Percentiles rank a stretch among this genome's conserved stretches.
phyloP scores from a whole-genome alignment of 441 rosid genomes.

The Hura crepitans region DNA sequence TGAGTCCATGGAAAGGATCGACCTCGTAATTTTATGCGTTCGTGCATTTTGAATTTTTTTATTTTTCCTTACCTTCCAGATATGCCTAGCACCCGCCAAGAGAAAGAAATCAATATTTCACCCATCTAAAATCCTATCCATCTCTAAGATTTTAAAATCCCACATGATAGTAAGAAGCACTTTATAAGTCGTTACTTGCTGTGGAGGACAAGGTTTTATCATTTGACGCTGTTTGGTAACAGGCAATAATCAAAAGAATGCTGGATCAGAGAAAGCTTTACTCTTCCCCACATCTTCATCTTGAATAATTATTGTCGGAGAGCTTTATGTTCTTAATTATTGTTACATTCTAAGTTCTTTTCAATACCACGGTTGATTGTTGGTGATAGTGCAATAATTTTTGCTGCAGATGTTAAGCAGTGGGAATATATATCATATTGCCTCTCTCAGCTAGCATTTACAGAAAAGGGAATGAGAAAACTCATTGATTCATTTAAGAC shows the following conservation, averaged over 20 bases:
- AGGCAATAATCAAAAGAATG: not conserved
- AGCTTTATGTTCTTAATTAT: not conserved
- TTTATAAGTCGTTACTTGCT: not conserved
- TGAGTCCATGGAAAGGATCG: not conserved
- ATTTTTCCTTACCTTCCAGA: not conserved
- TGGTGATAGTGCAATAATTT: conserved; percentile 12
- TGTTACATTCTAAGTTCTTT: not conserved
- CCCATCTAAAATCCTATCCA: not conserved
- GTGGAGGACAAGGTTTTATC: not conserved
- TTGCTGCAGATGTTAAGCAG: conserved; percentile 71
- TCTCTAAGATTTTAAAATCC: not conserved
- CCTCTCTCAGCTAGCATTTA: conserved; percentile 87
- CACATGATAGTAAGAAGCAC: not conserved
- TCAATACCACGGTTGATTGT: conserved; percentile 7
- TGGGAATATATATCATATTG: conserved; percentile 95
- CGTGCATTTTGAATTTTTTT: not conserved
- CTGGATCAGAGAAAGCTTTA: not conserved
- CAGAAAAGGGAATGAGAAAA: conserved; percentile 92
- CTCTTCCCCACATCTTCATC: not conserved
- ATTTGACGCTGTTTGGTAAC: not conserved
- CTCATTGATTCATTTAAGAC: conserved; percentile 84
- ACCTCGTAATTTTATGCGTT: not conserved
- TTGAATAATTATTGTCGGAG: not conserved
- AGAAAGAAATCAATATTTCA: not conserved
- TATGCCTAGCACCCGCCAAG: not conserved